Evolutionary conservation across 2,329 filamentous ascomycete genomes (phyloP), one percentile per base, ranked within the genome.

Genomic region (Alternaria panax): DNA sequence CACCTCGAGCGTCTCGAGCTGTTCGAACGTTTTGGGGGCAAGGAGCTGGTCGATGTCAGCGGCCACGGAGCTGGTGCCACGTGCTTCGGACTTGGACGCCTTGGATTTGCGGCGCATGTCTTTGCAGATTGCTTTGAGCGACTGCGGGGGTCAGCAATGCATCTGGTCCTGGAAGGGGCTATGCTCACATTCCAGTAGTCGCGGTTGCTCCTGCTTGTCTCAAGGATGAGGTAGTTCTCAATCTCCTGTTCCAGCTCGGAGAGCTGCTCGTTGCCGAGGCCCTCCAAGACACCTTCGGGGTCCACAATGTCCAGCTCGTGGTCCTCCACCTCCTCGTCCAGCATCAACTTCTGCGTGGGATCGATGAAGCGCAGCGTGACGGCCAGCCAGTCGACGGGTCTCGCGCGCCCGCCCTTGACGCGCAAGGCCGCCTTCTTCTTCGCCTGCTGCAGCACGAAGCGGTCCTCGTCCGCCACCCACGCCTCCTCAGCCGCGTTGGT

Each of bases 371-470:
- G 89, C 64, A 99, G 82, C 61, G 92, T 96, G 72, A 98, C 95
- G 1, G 93, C 92, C 45, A 99, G 86, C 84, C 92, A 93, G 80
- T 99, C 95, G 72, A 98, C 94, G 9, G 94, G 91, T 74, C 92
- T 93, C 56, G 94, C 93, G 67, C 96, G 88, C 11, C 91, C 91
- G 78, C 96, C 93, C 69, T 93, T 92, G 45, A 98, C 93, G 40
- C 95, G 90, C 68, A 99, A 96, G 66, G 93, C 92, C 41, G 95
- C 94, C 83, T 97, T 98, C 83, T 96, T 98, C 84, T 98, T 99
- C 46, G 94, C 91, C 80, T 99, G 95, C 79, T 93, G 93, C 73
- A 99, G 83, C 57, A 98, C 95, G 74, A 99, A 99, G 65, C 90
- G 89, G 81, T 99, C 95, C 78, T 99, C 95, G 70, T 96, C 92